Evolutionary conservation across 768 basidiomycete genomes (phyloP), one percentile per base, ranked within the genome.

Genomic region (Auriculariales sp.): DNA sequence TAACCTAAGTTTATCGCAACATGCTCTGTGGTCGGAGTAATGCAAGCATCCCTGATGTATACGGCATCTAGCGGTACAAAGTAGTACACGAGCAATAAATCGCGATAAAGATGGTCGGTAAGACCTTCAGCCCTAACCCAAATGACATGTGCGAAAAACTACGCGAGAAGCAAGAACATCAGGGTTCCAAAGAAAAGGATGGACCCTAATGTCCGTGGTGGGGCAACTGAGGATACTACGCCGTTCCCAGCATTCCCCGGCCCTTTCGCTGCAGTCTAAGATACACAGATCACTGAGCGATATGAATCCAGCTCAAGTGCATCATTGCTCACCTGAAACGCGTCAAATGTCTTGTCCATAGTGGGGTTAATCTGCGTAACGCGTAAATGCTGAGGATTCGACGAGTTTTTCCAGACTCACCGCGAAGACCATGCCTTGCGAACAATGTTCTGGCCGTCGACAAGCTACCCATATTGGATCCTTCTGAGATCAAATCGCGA

Each of bases 341-440:
- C 62, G 1, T 57, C 66, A 53, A 73, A 77, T 46, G 61, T 68
- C 65, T 73, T 75, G 19, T 62, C 58, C 4, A 66, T 58, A 12
- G 68, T 70, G 11, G 73, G 70, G 39, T 44, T 44, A 9, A 44
- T 44, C 39, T 44, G 22, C n/a, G n/a, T n/a, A n/a, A n/a, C n/a
- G n/a, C n/a, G 17, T 44, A 1, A 44, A 24, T 10, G 19, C 22
- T 9, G 10, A 22, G 17, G 39, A 25, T 19, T 7, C 22, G 3
- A 19, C 2, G 39, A 11, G n/a, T n/a, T n/a, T n/a, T n/a, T n/a
- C n/a, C 19, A 22, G 19, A 19, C 19, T 5, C 5, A 44, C 39
- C 39, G 39, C 39, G 19, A 44, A 22, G 6, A 44, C 39, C 39
- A 44, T 44, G 6, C 39, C 39, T 10, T 12, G 11, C 27, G 22